These are phyloP conservation scores for Xenosphaeropsis pyriputrescens DNA, from an alignment of 2,329 filamentous ascomycete species.

Conservation along the genomic window DNA sequence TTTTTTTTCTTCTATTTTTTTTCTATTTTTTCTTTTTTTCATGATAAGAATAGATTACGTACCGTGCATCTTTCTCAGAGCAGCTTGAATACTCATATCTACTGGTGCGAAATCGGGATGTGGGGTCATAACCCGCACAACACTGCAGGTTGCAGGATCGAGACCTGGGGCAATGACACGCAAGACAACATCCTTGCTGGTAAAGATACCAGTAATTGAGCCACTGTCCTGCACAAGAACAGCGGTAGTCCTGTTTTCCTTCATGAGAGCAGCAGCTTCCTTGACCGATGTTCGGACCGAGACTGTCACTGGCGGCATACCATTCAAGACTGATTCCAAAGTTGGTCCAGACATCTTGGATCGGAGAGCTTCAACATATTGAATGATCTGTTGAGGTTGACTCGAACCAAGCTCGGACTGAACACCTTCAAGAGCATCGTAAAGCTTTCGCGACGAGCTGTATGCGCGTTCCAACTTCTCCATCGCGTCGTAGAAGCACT, in stretches of 20 bases:
- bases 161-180: conserved; percentile 94
- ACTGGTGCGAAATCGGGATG: conserved; percentile 97
- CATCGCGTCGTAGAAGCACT: conserved; percentile 99
- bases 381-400: conserved; percentile 96
- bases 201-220: conserved; percentile 97
- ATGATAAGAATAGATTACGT: conserved; percentile 23
- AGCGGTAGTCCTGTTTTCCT: conserved; percentile 96
- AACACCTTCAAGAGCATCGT: conserved; percentile 93
- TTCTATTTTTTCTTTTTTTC: no score
- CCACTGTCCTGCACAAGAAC: conserved; percentile 93
- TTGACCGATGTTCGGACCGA: conserved; percentile 92
- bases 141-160: conserved; percentile 88
- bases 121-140: conserved; percentile 97
- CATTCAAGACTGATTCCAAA: conserved; percentile 84
- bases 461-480: conserved; percentile 98
- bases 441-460: conserved; percentile 92
- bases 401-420: conserved; percentile 92
- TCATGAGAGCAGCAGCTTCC: conserved; percentile 92
- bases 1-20: no score
- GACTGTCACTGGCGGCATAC: conserved; percentile 83
- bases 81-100: conserved; percentile 98
- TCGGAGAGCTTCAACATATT: conserved; percentile 92
- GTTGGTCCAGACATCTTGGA: conserved; percentile 97
- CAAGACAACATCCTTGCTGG: conserved; percentile 96
- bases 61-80: conserved; percentile 98